Conservation (phyloP, 805 yeast species). For the Saccharomycopsis schoenii region DNA sequence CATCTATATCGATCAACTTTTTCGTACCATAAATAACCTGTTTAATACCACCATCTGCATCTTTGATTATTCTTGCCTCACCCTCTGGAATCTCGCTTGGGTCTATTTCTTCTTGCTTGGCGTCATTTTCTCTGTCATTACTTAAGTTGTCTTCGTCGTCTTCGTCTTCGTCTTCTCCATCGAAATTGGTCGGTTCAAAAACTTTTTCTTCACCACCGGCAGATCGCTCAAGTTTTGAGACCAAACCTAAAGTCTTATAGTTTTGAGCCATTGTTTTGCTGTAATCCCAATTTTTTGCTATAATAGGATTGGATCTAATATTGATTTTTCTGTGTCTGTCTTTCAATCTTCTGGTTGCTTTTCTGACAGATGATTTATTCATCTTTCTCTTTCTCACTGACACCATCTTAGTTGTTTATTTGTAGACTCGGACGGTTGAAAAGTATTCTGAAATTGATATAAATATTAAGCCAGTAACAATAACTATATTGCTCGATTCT, state of each 20-base stretch:
- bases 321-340: slow-evolving; percentile 61
- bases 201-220: slow-evolving; percentile 76
- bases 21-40: slow-evolving; percentile 64
- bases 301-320: slow-evolving; percentile 65
- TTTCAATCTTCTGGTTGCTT: slow-evolving; percentile 60
- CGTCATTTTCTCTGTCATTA: slow-evolving; percentile 17
- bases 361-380: slow-evolving; percentile 60
- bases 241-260: slow-evolving; percentile 72
- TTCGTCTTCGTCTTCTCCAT: slow-evolving; percentile 23
- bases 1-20: slow-evolving; percentile 26
- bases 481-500: too few species aligned
- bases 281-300: slow-evolving; percentile 87
- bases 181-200: slow-evolving; percentile 28
- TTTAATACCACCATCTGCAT: slow-evolving; percentile 55
- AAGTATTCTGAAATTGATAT: too few species aligned
- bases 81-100: slow-evolving; percentile 61
- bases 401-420: slow-evolving; percentile 31
- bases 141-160: slow-evolving; percentile 15
- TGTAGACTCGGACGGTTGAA: background rate
- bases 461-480: too few species aligned
- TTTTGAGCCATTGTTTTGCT: slow-evolving; percentile 75
- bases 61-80: slow-evolving; percentile 67
- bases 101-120: slow-evolving; percentile 28
- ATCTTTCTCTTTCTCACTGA: slow-evolving; percentile 82
- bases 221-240: slow-evolving; percentile 50